phyloP scores from a whole-genome alignment of 1,284 basidiomycete genomes.

The Malassezia furfur region DNA sequence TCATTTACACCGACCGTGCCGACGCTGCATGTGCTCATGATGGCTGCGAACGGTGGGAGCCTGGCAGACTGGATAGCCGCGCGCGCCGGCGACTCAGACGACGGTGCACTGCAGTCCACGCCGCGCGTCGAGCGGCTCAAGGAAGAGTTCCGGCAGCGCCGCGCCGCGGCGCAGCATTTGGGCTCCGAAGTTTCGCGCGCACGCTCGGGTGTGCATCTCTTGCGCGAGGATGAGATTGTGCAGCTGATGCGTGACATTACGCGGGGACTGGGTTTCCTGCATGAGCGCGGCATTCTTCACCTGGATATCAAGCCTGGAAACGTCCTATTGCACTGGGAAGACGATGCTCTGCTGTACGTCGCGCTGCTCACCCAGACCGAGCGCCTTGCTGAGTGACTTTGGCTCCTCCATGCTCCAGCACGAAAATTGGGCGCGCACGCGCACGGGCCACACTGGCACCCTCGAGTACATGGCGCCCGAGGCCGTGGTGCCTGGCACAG shows the following conservation, averaged over 20 bases:
- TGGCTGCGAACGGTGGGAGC: slow-evolving; percentile 45
- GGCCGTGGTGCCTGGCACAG: slow-evolving; percentile 54
- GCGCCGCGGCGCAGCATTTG: slow-evolving; percentile 4
- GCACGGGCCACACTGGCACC: slow-evolving; percentile 82
- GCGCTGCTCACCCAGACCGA: slow-evolving; percentile 32
- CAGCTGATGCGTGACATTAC: slow-evolving; percentile 34
- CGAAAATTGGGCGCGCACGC: slow-evolving; percentile 28
- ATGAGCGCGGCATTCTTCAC: slow-evolving; percentile 58
- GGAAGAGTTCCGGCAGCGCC: slow-evolving; percentile 23
- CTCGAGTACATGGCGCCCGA: slow-evolving; percentile 68
- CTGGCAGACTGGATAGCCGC: slow-evolving; percentile 39
- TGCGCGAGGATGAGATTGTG: slow-evolving; percentile 39
- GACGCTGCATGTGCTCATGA: slow-evolving; percentile 44
- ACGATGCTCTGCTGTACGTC: slow-evolving; percentile 60
- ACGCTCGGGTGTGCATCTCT: slow-evolving; percentile 28
- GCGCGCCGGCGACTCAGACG: slow-evolving; percentile 18
- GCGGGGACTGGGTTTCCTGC: slow-evolving; percentile 37
- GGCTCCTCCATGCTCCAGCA: slow-evolving; percentile 60
- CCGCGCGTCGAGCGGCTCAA: slow-evolving; percentile 23
- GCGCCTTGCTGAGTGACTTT: slow-evolving; percentile 83
- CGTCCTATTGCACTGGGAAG: slow-evolving; percentile 81
- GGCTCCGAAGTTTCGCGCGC: not conserved
- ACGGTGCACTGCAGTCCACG: not conserved
- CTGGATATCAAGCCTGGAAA: slow-evolving; percentile 88
- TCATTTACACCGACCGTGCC: slow-evolving; percentile 36